Percentiles rank a stretch among this genome's conserved stretches.
Conservation (phyloP, 1,284 basidiomycete genomes). For the Cutaneotrichosporon daszewskae region DNA sequence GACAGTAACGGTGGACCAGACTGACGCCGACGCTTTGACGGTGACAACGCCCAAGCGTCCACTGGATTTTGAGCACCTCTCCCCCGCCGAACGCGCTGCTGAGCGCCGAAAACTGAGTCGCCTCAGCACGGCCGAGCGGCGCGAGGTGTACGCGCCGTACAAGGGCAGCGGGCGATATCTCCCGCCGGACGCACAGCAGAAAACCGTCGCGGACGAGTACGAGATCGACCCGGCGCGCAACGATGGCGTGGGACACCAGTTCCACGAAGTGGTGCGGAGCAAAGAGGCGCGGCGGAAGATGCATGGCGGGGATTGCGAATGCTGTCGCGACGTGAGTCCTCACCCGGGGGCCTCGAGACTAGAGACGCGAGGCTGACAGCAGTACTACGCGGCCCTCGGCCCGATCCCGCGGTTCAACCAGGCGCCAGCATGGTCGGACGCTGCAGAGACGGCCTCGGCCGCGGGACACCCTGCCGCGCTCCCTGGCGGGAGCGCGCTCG, state of each 20-base stretch:
- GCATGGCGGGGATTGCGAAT: conserved; percentile 74
- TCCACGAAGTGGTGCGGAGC: conserved; percentile 67
- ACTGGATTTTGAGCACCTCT: conserved; percentile 24
- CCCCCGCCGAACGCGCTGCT: conserved; percentile 27
- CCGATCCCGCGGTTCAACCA: conserved; percentile 60
- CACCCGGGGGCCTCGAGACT: neutral
- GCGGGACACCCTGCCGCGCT: too few species aligned
- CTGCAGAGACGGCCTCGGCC: conserved; percentile 1
- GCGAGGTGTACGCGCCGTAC: conserved; percentile 35
- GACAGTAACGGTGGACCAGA: neutral
- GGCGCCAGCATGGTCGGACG: conserved; percentile 60
- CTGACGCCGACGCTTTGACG: neutral
- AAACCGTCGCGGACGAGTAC: conserved; percentile 59
- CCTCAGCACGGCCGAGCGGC: conserved; percentile 25
- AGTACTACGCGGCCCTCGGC: conserved; percentile 77
- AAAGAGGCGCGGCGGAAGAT: conserved; percentile 62
- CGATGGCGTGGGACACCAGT: conserved; percentile 61
- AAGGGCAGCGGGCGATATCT: conserved; percentile 39
- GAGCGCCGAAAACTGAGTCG: conserved; percentile 25
- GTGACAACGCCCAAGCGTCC: conserved; percentile 5
- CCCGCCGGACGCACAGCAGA: conserved; percentile 10
- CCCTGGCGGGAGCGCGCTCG: conserved; percentile 1
- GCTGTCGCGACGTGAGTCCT: conserved; percentile 65
- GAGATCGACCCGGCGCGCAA: conserved; percentile 64
- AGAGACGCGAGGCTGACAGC: too few species aligned